Percentiles rank a stretch among this genome's conserved stretches.
Conservation (phyloP, 306 rosid species). For the Fragaria vesca region DNA sequence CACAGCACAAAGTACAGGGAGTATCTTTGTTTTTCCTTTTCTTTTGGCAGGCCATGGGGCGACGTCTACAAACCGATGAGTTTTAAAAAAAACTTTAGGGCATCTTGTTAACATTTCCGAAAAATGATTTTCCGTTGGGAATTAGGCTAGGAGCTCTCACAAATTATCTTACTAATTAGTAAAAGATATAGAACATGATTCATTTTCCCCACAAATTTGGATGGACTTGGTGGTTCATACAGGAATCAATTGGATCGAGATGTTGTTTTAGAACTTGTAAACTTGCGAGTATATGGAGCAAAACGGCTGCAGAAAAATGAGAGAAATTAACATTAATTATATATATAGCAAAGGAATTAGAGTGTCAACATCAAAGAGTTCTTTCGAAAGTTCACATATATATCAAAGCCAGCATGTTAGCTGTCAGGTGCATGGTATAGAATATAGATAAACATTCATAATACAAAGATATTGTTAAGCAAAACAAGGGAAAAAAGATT, state of each 20-base stretch:
- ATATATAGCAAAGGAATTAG: background rate
- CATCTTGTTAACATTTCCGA: no score
- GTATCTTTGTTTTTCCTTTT: no score
- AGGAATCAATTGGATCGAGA: background rate
- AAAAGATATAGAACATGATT: no score
- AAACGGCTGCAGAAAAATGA: background rate
- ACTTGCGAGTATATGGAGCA: background rate
- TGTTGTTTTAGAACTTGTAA: background rate
- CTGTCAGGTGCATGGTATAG: background rate
- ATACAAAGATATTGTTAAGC: background rate
- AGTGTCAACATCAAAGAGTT: background rate
- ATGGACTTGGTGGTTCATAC: background rate
- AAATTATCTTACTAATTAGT: no score
- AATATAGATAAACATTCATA: background rate
- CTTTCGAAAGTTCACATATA: no score
- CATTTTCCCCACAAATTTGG: background rate
- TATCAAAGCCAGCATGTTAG: background rate
- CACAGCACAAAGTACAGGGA: no score
- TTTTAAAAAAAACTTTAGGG: no score
- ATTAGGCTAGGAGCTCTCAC: constrained; percentile 14
- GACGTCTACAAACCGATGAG: no score
- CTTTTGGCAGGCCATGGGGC: no score
- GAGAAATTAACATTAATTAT: background rate
- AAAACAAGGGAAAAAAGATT: background rate
- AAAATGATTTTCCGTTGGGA: no score